Evolutionary conservation across 2,329 filamentous ascomycete species (phyloP), one percentile per base, ranked within the genome.

Genomic region (Colletotrichum incanum): DNA sequence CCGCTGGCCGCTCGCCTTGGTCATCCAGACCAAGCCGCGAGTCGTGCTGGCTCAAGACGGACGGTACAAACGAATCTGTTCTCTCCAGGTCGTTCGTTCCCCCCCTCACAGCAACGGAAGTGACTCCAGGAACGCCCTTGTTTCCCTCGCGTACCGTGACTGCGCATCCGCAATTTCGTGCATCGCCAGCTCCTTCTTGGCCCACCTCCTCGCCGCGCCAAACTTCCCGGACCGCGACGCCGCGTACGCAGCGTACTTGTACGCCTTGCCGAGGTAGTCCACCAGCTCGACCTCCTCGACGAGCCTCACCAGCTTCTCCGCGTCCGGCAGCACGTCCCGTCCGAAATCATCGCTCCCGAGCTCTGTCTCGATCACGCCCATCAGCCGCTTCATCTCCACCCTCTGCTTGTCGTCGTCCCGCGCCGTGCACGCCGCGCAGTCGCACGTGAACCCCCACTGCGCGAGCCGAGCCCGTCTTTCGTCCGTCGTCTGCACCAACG

Each of bases 391-490:
- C 41, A 82, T 78, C 58, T 78, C 76, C 0, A 75, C 75, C 61
- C 80, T 80, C 73, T 77, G 65, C 20, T 77, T 76, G 69, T 81
- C 80, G 8, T 74, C 73, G 4, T 78, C 78, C 20, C 78, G 78
- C 14, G 75, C 78, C 11, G 54, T 26, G 54, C 84, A 85, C 3
- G 80, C 82, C 6, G 56, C 67, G 45, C 84, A 85, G n/a, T 77
- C 79, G 66, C 74, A 75, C 34, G 34, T 23, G 55, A 75, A 75
- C 14, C 74, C 73, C 41, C 67, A 67, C 58, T 81, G 79, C 76
- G 77, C 78, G 56, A 82, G 74, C 72, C 81, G 76, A 70, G 78
- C 80, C 37, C 74, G 64, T 5, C 82, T 75, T 34, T 76, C 67
- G 18, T 72, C 70, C 73, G 77, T 78, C n/a, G 78, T 75, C 54